Evolutionary conservation across 805 yeast genomes (phyloP).

Genomic region (Citeromyces matritensis): DNA sequence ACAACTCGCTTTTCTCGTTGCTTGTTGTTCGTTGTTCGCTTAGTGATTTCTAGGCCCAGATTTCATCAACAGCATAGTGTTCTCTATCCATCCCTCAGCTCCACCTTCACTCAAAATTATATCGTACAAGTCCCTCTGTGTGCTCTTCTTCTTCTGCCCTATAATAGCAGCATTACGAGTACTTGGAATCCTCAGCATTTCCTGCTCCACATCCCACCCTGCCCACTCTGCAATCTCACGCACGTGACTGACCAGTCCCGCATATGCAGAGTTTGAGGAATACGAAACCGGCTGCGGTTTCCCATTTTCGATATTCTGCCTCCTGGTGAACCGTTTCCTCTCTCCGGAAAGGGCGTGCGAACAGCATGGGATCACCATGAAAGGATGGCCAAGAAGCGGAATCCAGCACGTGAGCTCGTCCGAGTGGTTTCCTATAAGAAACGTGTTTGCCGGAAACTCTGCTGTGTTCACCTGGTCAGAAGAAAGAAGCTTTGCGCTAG

Average conservation of each 20-base stretch:
- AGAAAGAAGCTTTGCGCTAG: conserved; percentile 33
- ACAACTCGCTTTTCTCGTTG: too few relatives aligned
- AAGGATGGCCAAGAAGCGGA: conserved; percentile 76
- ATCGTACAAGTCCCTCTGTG: conserved; percentile 31
- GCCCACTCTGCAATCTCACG: conserved; percentile 46
- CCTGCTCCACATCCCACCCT: conserved; percentile 81
- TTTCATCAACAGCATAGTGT: conserved; percentile 56
- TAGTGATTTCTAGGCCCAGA: conserved; percentile 62
- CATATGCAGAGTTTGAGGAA: conserved; percentile 51
- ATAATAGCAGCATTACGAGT: conserved; percentile 87
- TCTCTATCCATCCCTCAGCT: conserved; percentile 81
- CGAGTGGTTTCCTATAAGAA: conserved; percentile 86
- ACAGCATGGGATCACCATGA: conserved; percentile 90
- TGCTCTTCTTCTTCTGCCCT: conserved; percentile 26
- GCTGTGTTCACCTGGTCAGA: conserved; percentile 45
- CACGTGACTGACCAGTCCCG: conserved; percentile 76
- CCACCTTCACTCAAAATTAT: conserved; percentile 71
- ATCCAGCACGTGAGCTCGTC: conserved; percentile 95
- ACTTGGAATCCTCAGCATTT: conserved; percentile 84
- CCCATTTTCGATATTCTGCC: conserved; percentile 2
- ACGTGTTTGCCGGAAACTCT: conserved; percentile 56
- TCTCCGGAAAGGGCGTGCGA: conserved; percentile 78
- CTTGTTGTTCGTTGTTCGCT: too few relatives aligned
- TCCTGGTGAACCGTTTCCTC: conserved; percentile 39
- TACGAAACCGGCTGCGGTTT: conserved; percentile 9